Evolutionary conservation across 2,329 filamentous ascomycete species (phyloP).

Genomic region (Rhytidhysteron rufulum): DNA sequence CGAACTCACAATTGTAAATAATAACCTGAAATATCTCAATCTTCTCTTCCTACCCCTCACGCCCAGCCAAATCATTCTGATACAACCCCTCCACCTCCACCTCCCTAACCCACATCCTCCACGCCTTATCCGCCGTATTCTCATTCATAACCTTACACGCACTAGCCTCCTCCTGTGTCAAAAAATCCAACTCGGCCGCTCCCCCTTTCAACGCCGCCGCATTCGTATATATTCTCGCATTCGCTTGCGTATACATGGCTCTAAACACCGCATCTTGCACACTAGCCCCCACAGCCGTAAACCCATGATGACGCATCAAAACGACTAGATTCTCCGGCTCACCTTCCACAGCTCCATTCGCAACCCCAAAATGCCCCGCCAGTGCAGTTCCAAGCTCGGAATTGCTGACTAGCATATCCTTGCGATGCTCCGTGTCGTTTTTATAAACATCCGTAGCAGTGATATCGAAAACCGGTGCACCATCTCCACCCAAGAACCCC

Average conservation of each 20-base stretch:
- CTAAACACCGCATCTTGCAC: slow-evolving; percentile 42
- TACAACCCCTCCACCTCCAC: slow-evolving; percentile 34
- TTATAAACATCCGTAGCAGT: slow-evolving; percentile 24
- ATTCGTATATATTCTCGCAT: slow-evolving; percentile 31
- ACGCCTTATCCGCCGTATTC: slow-evolving; percentile 34
- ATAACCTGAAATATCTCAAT: not conserved
- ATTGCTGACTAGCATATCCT: slow-evolving; percentile 26
- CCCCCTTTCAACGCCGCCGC: slow-evolving; percentile 25
- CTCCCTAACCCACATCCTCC: slow-evolving; percentile 39
- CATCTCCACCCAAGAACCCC: slow-evolving; percentile 31
- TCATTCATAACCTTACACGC: slow-evolving; percentile 30
- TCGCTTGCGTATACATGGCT: slow-evolving; percentile 37
- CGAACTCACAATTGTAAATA: no score
- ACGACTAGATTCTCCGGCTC: slow-evolving; percentile 21
- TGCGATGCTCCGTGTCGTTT: slow-evolving; percentile 2
- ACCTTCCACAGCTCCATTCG: not conserved
- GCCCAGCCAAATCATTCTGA: slow-evolving; percentile 24
- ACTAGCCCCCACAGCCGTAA: slow-evolving; percentile 34
- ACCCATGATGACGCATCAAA: slow-evolving; percentile 43
- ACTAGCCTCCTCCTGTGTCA: slow-evolving; percentile 34
- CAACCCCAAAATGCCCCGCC: slow-evolving; percentile 10
- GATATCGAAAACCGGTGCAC: slow-evolving; percentile 14
- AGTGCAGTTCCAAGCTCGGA: slow-evolving; percentile 18
- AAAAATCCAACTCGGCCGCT: slow-evolving; percentile 22
- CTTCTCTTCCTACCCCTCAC: not conserved